Evolutionary conservation across 768 basidiomycete genomes (phyloP).

Genomic region (Filobasidium floriforme): DNA sequence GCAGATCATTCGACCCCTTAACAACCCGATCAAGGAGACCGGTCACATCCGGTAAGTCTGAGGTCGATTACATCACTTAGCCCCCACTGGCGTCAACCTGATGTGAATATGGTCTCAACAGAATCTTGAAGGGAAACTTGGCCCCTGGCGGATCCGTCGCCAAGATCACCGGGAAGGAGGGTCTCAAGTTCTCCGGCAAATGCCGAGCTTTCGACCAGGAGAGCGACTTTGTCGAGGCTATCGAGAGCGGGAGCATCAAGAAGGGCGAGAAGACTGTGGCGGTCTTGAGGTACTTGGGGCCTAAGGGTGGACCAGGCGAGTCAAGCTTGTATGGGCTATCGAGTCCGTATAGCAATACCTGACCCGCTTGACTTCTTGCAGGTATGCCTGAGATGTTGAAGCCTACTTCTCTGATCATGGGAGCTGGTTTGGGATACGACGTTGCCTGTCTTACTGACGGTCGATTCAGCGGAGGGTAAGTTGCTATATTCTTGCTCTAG

Average conservation of each 20-base stretch:
- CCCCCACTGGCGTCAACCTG: no score
- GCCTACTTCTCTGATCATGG: conserved; percentile 96
- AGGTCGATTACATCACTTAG: background rate
- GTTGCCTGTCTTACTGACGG: conserved; percentile 97
- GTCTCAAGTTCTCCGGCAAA: conserved; percentile 74
- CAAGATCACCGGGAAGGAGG: conserved; percentile 91
- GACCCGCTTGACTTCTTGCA: conserved; percentile 30
- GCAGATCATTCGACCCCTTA: conserved; percentile 64
- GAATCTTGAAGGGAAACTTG: conserved; percentile 73
- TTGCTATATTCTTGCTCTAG: conserved; percentile 18
- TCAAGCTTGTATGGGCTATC: conserved; percentile 10
- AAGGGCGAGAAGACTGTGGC: conserved; percentile 95
- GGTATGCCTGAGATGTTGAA: conserved; percentile 99
- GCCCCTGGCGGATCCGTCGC: conserved; percentile 81
- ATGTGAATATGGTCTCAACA: conserved; percentile 1
- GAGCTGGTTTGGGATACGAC: conserved; percentile 88
- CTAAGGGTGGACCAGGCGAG: conserved; percentile 89
- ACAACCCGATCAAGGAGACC: conserved; percentile 73
- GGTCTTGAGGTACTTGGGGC: conserved; percentile 90
- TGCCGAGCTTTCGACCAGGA: conserved; percentile 89
- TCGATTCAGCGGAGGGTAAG: conserved; percentile 93
- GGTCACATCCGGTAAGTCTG: conserved; percentile 64
- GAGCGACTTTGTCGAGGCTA: conserved; percentile 75
- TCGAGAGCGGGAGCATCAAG: conserved; percentile 79
- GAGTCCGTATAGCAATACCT: no score